These are phyloP conservation scores for Phoma sp. DNA, from an alignment of 2,329 filamentous ascomycete species.

Conservation along the genomic window DNA sequence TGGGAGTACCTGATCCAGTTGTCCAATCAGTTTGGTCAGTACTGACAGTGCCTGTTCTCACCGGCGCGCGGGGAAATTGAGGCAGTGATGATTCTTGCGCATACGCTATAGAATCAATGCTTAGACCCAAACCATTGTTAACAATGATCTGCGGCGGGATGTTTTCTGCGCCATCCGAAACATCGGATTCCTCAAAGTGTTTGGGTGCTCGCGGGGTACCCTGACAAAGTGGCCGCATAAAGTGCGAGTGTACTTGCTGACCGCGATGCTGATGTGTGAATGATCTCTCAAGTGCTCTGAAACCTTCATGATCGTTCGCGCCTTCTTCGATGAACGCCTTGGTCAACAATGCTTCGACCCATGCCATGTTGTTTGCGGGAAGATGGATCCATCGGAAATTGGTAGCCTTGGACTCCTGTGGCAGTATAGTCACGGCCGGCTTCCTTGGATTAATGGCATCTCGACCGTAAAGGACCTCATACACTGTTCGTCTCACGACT, in stretches of 20 bases:
- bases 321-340: constrained; percentile 71
- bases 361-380: constrained; percentile 62
- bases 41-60: constrained; percentile 40
- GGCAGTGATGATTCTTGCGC: constrained; percentile 28
- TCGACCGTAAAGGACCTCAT: constrained; percentile 46
- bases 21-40: constrained; percentile 46
- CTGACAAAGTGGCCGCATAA: constrained; percentile 68
- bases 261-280: constrained; percentile 70
- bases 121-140: constrained; percentile 33
- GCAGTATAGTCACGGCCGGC: constrained; percentile 47
- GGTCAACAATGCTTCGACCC: constrained; percentile 69
- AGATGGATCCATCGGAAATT: constrained; percentile 57
- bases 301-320: constrained; percentile 67
- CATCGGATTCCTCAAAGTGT: constrained; percentile 42
- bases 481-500: constrained; percentile 42
- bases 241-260: constrained; percentile 65
- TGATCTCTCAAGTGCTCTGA: constrained; percentile 67
- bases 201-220: constrained; percentile 51
- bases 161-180: constrained; percentile 42
- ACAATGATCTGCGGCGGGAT: constrained; percentile 40
- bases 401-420: constrained; percentile 51
- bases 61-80: constrained; percentile 32
- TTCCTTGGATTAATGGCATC: constrained; percentile 45
- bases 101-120: constrained; percentile 31
- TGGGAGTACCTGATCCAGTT: constrained; percentile 16